phyloP scores from a whole-genome alignment of 306 rosid genomes.

The Medicago lupulina region DNA sequence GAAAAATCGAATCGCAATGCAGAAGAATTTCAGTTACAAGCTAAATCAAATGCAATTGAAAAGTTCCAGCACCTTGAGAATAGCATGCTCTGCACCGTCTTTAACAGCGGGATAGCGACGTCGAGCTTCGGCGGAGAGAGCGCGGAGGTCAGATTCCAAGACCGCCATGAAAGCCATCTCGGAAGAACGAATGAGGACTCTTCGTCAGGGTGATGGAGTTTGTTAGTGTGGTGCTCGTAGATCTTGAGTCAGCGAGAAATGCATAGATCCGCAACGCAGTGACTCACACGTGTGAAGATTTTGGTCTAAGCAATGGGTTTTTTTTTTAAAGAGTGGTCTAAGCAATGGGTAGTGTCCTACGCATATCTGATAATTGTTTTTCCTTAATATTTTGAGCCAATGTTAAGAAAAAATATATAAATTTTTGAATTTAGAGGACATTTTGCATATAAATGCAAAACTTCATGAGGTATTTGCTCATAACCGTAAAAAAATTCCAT shows the following conservation, averaged over 20 bases:
- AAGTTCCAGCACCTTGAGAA: constrained; percentile 67
- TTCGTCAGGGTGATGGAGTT: constrained; percentile 18
- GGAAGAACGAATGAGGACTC: constrained; percentile 40
- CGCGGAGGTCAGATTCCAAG: constrained; percentile 98
- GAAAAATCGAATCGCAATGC: constrained; percentile 40
- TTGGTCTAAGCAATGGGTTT: no score
- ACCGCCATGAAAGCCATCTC: constrained; percentile 99
- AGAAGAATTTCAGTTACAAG: constrained; percentile 25
- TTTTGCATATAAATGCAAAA: no score
- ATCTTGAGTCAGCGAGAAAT: constrained; percentile 48
- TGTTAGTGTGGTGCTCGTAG: no score
- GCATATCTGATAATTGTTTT: no score
- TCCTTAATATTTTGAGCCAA: no score
- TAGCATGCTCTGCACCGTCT: constrained; percentile 96
- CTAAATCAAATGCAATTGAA: constrained; percentile 36
- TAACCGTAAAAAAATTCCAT: no score
- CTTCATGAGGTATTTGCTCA: no score
- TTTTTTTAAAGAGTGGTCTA: no score
- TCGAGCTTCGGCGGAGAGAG: constrained; percentile 98
- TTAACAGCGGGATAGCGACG: constrained; percentile 95
- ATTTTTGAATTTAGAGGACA: no score
- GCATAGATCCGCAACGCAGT: constrained; percentile 41
- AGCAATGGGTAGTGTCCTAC: no score
- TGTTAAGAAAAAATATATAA: no score
- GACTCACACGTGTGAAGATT: constrained; percentile 46